Percentiles rank a stretch among this genome's conserved stretches.
These are phyloP conservation scores for Hydnum rufescens DNA, from an alignment of 768 basidiomycete species.

Conservation along the genomic window DNA sequence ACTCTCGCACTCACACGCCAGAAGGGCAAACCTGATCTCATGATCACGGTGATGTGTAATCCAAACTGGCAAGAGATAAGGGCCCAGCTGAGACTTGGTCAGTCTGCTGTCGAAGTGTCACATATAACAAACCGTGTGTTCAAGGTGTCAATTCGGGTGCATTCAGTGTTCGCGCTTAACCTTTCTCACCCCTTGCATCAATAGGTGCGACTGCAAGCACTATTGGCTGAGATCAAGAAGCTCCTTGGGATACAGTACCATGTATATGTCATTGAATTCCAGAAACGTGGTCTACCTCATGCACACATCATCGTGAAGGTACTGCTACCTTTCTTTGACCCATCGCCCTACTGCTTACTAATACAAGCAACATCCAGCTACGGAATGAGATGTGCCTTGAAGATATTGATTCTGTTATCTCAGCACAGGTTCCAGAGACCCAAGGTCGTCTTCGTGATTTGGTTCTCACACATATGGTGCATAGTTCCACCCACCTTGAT, in stretches of 20 bases:
- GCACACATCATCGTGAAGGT: conserved; percentile 19
- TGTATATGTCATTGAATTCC: conserved; percentile 24
- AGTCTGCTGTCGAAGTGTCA: conserved; percentile 20
- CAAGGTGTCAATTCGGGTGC: conserved; percentile 12
- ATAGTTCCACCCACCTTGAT: not conserved
- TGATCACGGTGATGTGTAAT: conserved; percentile 35
- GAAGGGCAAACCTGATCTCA: conserved; percentile 24
- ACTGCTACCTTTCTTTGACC: not conserved
- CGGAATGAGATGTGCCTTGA: conserved; percentile 11
- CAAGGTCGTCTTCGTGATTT: conserved; percentile 1
- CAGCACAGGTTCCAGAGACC: conserved; percentile 19
- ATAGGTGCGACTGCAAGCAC: not conserved
- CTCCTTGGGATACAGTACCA: conserved; percentile 12
- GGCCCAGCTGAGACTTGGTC: conserved; percentile 22
- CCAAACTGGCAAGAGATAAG: conserved; percentile 29
- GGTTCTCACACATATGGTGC: not conserved
- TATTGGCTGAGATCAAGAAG: not conserved
- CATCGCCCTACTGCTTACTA: conserved; percentile 6
- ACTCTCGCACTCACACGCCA: conserved; percentile 25
- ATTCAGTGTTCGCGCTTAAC: no score
- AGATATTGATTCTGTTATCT: conserved; percentile 19
- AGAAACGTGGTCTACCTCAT: conserved; percentile 25
- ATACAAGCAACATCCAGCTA: conserved; percentile 13
- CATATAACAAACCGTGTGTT: conserved; percentile 21
- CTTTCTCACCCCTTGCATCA: not conserved